phyloP scores from a whole-genome alignment of 176 grass and related monocot genomes.

The Musa schizocarpa region DNA sequence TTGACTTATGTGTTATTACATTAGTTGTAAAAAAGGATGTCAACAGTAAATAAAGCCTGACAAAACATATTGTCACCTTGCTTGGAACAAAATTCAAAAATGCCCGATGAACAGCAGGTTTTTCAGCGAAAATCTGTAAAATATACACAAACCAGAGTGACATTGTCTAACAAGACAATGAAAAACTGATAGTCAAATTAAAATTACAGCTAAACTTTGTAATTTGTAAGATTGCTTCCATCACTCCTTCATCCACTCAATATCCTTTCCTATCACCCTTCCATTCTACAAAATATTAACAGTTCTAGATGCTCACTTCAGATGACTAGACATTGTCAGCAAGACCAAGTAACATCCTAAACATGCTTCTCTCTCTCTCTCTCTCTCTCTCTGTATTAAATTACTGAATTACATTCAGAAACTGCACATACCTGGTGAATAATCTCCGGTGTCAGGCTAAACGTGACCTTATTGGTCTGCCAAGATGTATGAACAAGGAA shows the following conservation, averaged over 20 bases:
- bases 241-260: not conserved
- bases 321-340: too few relatives aligned
- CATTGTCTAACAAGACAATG: not conserved
- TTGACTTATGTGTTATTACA: not conserved
- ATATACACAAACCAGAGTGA: slow-evolving; percentile 11
- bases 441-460: slow-evolving; percentile 82
- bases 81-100: slow-evolving; percentile 78
- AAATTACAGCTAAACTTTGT: not conserved
- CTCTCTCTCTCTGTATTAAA: not conserved
- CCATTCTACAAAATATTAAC: not conserved
- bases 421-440: slow-evolving; percentile 64
- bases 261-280: not conserved
- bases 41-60: not conserved
- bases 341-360: too few relatives aligned
- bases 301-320: too few relatives aligned
- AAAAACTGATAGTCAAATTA: too few relatives aligned
- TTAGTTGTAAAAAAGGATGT: not conserved
- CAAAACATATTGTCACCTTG: slow-evolving; percentile 38
- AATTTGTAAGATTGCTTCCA: not conserved
- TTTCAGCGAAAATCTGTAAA: slow-evolving; percentile 95
- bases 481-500: slow-evolving; percentile 17
- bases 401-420: slow-evolving; percentile 1
- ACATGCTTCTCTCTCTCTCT: too few relatives aligned
- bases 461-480: slow-evolving; percentile 96
- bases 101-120: slow-evolving; percentile 86